Evolutionary conservation across 1,284 basidiomycete genomes (phyloP).

Genomic region (Schizophyllum commune): DNA sequence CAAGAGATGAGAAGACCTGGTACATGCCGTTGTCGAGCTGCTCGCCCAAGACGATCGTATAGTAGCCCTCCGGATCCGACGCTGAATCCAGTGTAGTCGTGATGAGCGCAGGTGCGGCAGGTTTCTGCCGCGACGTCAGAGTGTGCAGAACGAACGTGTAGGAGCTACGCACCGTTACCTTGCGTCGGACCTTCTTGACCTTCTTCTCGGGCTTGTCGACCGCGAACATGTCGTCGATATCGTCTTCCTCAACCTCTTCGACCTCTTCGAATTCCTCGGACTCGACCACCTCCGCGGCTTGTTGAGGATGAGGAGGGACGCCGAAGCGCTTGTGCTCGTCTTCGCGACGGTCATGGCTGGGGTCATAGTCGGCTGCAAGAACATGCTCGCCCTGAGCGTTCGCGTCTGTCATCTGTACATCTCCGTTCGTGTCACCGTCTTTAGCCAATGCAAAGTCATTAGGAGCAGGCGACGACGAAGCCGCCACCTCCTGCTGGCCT

Average conservation of each 20-base stretch:
- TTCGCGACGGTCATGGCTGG: constrained; percentile 74
- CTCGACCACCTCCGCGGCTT: constrained; percentile 16
- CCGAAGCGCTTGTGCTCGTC: constrained; percentile 65
- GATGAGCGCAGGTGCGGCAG: constrained; percentile 53
- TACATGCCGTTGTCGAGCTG: constrained; percentile 89
- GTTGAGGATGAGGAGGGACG: not conserved
- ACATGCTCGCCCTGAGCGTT: constrained; percentile 59
- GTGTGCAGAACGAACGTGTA: not conserved
- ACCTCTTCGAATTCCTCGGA: constrained; percentile 52
- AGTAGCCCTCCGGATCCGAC: constrained; percentile 92
- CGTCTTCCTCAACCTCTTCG: constrained; percentile 62
- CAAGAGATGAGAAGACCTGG: constrained; percentile 90
- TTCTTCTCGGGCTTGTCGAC: constrained; percentile 48
- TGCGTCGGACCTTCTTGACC: constrained; percentile 52
- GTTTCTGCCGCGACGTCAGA: constrained; percentile 31
- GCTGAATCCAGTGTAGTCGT: constrained; percentile 67
- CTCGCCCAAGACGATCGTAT: constrained; percentile 91
- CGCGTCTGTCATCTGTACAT: constrained; percentile 22
- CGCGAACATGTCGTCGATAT: constrained; percentile 89
- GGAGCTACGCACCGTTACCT: constrained; percentile 32
- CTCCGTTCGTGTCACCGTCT: constrained; percentile 39
- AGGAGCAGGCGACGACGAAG: constrained; percentile 46
- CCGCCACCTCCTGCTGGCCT: constrained; percentile 3
- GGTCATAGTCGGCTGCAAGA: constrained; percentile 91
- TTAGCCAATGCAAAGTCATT: constrained; percentile 55